Evolutionary conservation across 2,329 filamentous ascomycete species (phyloP), one percentile per base, ranked within the genome.

Genomic region (Monosporascus sp.): DNA sequence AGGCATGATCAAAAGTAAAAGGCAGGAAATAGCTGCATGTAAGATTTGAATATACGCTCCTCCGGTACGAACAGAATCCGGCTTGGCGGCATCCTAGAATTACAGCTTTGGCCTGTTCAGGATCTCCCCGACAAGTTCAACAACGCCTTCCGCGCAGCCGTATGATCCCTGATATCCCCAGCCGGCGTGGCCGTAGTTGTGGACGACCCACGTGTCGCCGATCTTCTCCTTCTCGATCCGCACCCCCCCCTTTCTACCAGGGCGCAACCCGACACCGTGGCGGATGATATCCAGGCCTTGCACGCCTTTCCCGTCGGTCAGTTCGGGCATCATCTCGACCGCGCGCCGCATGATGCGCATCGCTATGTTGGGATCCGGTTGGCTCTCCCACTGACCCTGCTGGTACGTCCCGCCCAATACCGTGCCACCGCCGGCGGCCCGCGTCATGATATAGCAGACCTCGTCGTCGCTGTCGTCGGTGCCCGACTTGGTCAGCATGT

Each of bases 341-440:
- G 80, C 78, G n/a, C 91, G 81, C 71, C 86, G 85, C 89, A 96
- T 94, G 67, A 96, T 96, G 14, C 91, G 80, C 51, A 80, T 72
- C 0, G 91, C 89, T n/a, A 90, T 77, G 65, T 89, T 90, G 0
- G 87, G 86, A 63, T 96, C 91, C 1, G 87, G 85, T 59, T 86
- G 80, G 38, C 84, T 80, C 60, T 94, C 88, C 90, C 90, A 96
- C 64, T 85, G 87, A 27, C 85, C 80, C 62, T 87, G 82, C 67
- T 91, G 86, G 63, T 95, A 89, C 47, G 86, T 93, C 2, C 92
- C 92, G n/a, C 91, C 92, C 2, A 96, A 74, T 43, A 96, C 79
- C 0, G 89, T 94, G 11, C 92, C 92, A 20, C 91, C 92, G n/a
- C 81, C 81, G 0, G 78, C 80, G 1, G 91, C 89, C 27, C 92